These are phyloP conservation scores for Xylogone sp. DNA, from an alignment of 2,329 filamentous ascomycete species.

Conservation along the genomic window DNA sequence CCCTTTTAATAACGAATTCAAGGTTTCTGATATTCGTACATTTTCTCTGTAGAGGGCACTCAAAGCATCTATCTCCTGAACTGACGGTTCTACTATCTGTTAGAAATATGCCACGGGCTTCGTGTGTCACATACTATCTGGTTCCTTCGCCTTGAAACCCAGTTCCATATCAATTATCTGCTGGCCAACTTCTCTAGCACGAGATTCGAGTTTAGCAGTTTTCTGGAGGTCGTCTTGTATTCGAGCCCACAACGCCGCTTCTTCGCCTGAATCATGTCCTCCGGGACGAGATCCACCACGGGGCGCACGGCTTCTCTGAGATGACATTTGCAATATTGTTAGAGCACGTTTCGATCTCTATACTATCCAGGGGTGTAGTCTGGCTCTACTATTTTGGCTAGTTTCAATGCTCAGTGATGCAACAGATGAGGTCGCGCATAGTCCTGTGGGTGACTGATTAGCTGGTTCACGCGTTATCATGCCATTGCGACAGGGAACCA, in stretches of 20 bases:
- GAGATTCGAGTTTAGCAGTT: not conserved
- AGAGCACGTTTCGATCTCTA: not conserved
- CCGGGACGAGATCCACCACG: slow-evolving; percentile 11
- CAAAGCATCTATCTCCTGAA: slow-evolving; percentile 19
- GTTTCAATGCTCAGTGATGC: not conserved
- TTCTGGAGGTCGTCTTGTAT: slow-evolving; percentile 6
- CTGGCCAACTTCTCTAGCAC: slow-evolving; percentile 1
- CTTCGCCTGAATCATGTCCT: slow-evolving; percentile 11
- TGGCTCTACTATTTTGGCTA: not conserved
- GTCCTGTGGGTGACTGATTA: not conserved
- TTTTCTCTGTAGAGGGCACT: slow-evolving; percentile 23
- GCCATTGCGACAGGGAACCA: not conserved
- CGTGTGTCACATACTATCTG: not conserved
- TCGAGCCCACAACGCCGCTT: slow-evolving; percentile 9
- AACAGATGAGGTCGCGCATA: not conserved
- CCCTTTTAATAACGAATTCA: slow-evolving; percentile 5
- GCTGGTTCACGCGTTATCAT: not conserved
- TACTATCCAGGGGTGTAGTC: not conserved
- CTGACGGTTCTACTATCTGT: slow-evolving; percentile 14
- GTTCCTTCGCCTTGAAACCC: slow-evolving; percentile 4
- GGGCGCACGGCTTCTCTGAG: slow-evolving; percentile 8
- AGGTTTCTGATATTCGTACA: slow-evolving; percentile 23
- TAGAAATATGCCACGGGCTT: slow-evolving; percentile 1
- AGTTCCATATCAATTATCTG: slow-evolving; percentile 2
- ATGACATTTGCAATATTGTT: slow-evolving; percentile 9